Evolutionary conservation across 331 rosid species (phyloP).

Genomic region (Malus hybrid): DNA sequence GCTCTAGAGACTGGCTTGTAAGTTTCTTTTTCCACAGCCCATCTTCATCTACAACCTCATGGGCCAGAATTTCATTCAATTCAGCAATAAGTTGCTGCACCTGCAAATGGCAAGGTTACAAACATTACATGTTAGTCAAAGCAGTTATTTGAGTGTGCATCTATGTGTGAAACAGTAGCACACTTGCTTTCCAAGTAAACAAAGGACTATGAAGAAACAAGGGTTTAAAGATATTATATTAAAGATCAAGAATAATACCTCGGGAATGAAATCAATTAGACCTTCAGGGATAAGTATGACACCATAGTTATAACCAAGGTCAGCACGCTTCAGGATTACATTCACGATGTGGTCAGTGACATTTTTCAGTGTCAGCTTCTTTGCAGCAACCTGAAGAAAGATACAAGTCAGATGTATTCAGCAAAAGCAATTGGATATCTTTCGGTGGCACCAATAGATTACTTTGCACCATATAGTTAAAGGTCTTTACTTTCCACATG

Average conservation of each 20-base stretch:
- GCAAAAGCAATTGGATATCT: neutral
- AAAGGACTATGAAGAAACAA: neutral
- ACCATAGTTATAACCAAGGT: conserved; percentile 74
- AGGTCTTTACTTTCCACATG: neutral
- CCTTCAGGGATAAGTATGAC: conserved; percentile 98
- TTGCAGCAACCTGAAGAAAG: conserved; percentile 76
- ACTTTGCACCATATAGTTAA: neutral
- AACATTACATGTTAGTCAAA: conserved; percentile 4
- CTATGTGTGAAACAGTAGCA: neutral
- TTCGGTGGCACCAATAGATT: neutral
- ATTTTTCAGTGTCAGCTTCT: conserved; percentile 87
- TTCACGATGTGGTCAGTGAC: conserved; percentile 91
- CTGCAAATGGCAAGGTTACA: conserved; percentile 33
- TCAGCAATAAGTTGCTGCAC: conserved; percentile 92
- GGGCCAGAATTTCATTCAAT: conserved; percentile 88
- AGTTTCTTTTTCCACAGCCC: conserved; percentile 95
- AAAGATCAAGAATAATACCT: conserved; percentile 46
- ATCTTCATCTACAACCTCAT: conserved; percentile 68
- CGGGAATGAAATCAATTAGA: conserved; percentile 96
- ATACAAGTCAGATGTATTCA: conserved; percentile 11
- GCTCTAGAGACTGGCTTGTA: conserved; percentile 62
- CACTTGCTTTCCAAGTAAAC: neutral
- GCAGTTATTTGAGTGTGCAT: neutral
- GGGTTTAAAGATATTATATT: neutral
- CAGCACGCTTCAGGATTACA: conserved; percentile 66